Conservation (phyloP, 2,329 filamentous ascomycete genomes). For the Botryosphaeria dothidea region DNA sequence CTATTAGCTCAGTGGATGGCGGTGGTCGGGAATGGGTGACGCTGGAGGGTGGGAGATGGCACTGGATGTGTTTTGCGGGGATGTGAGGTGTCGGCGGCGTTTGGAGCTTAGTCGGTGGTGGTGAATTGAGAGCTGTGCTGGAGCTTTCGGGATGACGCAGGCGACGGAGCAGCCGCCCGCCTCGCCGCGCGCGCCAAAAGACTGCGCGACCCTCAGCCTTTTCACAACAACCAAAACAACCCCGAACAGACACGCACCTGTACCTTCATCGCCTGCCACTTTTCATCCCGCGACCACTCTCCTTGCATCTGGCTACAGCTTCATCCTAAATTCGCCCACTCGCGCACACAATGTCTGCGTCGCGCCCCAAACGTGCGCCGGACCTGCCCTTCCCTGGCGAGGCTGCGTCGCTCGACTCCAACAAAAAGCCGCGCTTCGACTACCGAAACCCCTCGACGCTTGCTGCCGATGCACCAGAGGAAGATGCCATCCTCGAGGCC, state of each 20-base stretch:
- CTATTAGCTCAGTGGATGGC: background rate
- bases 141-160: constrained; percentile 17
- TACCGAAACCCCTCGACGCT: constrained; percentile 91
- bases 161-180: background rate
- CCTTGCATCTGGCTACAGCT: background rate
- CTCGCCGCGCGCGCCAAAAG: constrained; percentile 4
- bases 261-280: too few species aligned
- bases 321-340: background rate
- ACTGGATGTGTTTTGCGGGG: background rate
- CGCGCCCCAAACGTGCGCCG: constrained; percentile 67
- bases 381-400: constrained; percentile 62
- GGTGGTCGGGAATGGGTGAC: background rate
- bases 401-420: constrained; percentile 41
- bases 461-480: constrained; percentile 76
- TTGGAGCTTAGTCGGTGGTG: background rate
- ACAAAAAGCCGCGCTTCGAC: constrained; percentile 73
- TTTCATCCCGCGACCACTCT: background rate
- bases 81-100: background rate
- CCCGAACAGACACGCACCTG: background rate
- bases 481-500: constrained; percentile 77
- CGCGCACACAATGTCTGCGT: constrained; percentile 43
- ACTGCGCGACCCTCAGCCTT: constrained; percentile 11
- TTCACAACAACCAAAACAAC: background rate
- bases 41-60: background rate
- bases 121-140: background rate